Conservation (phyloP, 768 basidiomycete genomes). For the Pleurotus pulmonarius region DNA sequence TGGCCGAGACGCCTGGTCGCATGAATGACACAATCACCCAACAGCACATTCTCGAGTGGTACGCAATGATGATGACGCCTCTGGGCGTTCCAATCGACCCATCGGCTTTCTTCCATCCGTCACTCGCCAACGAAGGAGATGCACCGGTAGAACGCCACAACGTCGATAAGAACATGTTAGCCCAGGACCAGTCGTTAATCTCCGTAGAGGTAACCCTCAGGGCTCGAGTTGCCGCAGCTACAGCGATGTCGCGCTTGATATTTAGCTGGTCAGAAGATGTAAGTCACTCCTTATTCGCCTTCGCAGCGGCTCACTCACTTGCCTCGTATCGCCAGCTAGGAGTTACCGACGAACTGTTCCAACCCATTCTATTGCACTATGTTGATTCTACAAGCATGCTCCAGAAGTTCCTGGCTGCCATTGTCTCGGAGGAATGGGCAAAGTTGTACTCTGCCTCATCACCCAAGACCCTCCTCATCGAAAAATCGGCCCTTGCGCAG, state of each 20-base stretch:
- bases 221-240: conserved; percentile 75
- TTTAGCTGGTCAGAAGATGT: conserved; percentile 65
- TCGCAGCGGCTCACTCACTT: neutral
- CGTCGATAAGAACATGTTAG: conserved; percentile 93
- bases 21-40: conserved; percentile 54
- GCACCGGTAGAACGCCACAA: conserved; percentile 72
- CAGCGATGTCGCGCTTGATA: conserved; percentile 70
- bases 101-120: conserved; percentile 63
- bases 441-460: conserved; percentile 38
- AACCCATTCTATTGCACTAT: conserved; percentile 74
- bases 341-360: conserved; percentile 62
- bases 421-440: conserved; percentile 93
- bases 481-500: conserved; percentile 55
- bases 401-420: conserved; percentile 82
- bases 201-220: conserved; percentile 71
- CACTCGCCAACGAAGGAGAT: conserved; percentile 41
- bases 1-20: conserved; percentile 41
- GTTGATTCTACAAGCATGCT: conserved; percentile 87
- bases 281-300: conserved; percentile 16
- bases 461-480: conserved; percentile 38
- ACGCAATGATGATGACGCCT: conserved; percentile 84
- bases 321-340: conserved; percentile 18
- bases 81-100: conserved; percentile 76
- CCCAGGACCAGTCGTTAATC: conserved; percentile 84
- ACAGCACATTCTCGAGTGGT: conserved; percentile 76